These are phyloP conservation scores for Globisporangium canariense DNA, from an alignment of 352 stramenopile genomes.

Conservation along the genomic window DNA sequence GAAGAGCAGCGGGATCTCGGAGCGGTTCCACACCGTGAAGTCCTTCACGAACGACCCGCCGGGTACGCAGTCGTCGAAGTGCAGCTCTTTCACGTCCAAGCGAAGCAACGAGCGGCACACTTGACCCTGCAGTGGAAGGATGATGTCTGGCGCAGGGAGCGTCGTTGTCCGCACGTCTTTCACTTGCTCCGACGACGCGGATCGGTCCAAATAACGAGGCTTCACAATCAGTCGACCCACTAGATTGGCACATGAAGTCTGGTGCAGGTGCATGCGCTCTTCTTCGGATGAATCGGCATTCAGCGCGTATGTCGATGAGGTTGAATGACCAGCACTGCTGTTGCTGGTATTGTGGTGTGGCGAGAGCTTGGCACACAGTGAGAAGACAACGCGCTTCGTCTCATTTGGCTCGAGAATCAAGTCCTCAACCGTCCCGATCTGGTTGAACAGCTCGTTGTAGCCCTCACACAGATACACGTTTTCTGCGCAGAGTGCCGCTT, in stretches of 20 bases:
- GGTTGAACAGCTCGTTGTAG: conserved; percentile 90
- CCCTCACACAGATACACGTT: conserved; percentile 82
- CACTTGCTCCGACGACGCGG: conserved; percentile 12
- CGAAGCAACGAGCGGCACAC: conserved; percentile 81
- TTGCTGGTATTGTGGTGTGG: conserved; percentile 21
- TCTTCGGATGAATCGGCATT: conserved; percentile 79
- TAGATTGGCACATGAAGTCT: conserved; percentile 80
- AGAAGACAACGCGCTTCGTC: conserved; percentile 71
- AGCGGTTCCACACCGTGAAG: conserved; percentile 89
- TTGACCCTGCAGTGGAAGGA: conserved; percentile 75
- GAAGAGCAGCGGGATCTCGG: conserved; percentile 85
- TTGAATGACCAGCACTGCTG: conserved; percentile 10
- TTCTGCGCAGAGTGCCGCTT: conserved; percentile 61
- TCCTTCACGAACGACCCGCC: conserved; percentile 87
- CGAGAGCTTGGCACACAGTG: conserved; percentile 62
- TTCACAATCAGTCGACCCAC: conserved; percentile 62
- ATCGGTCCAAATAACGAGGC: conserved; percentile 23
- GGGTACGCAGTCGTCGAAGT: conserved; percentile 88
- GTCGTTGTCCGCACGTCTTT: conserved; percentile 16
- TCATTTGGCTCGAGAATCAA: conserved; percentile 63
- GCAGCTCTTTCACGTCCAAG: conserved; percentile 84
- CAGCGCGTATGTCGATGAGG: conserved; percentile 11
- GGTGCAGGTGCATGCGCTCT: conserved; percentile 74
- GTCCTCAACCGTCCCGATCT: conserved; percentile 68
- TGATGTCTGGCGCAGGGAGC: conserved; percentile 51